Evolutionary conservation across 176 grass and related monocot genomes (phyloP), one percentile per base, ranked within the genome.

Genomic region (Themeda triandra): DNA sequence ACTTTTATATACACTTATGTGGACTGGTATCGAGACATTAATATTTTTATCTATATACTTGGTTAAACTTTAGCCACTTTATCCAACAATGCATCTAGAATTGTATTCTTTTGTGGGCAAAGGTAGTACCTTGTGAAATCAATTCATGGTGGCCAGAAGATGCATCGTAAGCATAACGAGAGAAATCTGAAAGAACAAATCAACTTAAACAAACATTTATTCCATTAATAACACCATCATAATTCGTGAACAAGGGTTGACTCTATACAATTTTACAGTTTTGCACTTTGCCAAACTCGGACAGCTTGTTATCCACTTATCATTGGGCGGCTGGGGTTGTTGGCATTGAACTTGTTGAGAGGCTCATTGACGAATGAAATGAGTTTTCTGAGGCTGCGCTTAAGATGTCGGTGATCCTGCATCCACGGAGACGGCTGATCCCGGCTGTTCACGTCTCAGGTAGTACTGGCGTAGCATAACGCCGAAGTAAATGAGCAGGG

Each of bases 401-500:
- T 49, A 18, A 5, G 46, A 49, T 49, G 46, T 49, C 5, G 14
- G 5, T 44, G 42, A 73, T n/a, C 25, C 74, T 46, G 46, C 24
- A 39, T 51, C 83, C 2, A 77, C 40, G n/a, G 73, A 32, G 10
- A 78, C 71, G 60, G 79, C 19, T 5, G 63, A 23, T 42, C 45
- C 85, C 2, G 49, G 8, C 0, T 80, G 82, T 24, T 63, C 73
- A 48, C 89, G 67, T 27, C 25, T 88, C 48, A 86, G 33, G 76
- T 76, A 98, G 75, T 76, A 96, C 40, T 85, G 79, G 30, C 58
- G 77, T 31, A 98, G 30, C 73, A 75, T 82, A 65, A 87, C 79
- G 27, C 77, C 28, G 17, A 98, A 91, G 88, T 94, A 92, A 24
- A 95, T 85, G 53, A 92, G 39, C 63, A 98, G 80, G 1, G 93